Evolutionary conservation across 1,284 basidiomycete species (phyloP).

Genomic region (Grifola frondosa): DNA sequence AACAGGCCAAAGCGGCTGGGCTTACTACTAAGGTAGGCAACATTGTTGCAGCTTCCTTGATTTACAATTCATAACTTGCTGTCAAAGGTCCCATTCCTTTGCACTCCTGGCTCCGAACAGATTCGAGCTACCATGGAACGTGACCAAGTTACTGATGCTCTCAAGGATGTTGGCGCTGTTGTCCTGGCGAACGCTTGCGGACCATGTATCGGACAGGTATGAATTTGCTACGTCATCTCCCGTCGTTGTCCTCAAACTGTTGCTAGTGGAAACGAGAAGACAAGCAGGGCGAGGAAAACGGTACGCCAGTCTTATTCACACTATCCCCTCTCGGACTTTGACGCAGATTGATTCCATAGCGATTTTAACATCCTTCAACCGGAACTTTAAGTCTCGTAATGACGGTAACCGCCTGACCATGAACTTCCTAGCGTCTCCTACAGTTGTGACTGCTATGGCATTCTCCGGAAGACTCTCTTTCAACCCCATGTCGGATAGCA

Average conservation of each 20-base stretch:
- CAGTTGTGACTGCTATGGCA: constrained; percentile 95
- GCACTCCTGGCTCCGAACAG: constrained; percentile 96
- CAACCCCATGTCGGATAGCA: constrained; percentile 87
- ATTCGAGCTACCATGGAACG: constrained; percentile 98
- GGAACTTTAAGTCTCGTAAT: constrained; percentile 97
- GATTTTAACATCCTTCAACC: constrained; percentile 97
- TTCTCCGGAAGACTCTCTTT: constrained; percentile 95
- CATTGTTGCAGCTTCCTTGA: not conserved
- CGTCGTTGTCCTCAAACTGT: constrained; percentile 6
- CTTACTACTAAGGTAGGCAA: constrained; percentile 67
- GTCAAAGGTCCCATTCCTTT: constrained; percentile 84
- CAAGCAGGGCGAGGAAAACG: constrained; percentile 89
- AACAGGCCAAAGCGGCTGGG: constrained; percentile 86
- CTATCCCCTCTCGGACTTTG: not conserved
- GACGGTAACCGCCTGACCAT: constrained; percentile 95
- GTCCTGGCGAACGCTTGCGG: constrained; percentile 99
- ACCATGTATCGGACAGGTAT: constrained; percentile 94
- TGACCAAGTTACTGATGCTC: constrained; percentile 79
- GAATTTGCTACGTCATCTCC: too few relatives aligned
- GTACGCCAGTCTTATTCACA: constrained; percentile 40
- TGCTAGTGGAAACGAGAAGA: constrained; percentile 91
- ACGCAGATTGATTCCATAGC: constrained; percentile 59
- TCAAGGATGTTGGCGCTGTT: constrained; percentile 86
- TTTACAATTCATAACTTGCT: constrained; percentile 4
- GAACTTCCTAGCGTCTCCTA: constrained; percentile 98